phyloP scores from a whole-genome alignment of 148 eudicot genomes.

The Salicornia ramosissima region DNA sequence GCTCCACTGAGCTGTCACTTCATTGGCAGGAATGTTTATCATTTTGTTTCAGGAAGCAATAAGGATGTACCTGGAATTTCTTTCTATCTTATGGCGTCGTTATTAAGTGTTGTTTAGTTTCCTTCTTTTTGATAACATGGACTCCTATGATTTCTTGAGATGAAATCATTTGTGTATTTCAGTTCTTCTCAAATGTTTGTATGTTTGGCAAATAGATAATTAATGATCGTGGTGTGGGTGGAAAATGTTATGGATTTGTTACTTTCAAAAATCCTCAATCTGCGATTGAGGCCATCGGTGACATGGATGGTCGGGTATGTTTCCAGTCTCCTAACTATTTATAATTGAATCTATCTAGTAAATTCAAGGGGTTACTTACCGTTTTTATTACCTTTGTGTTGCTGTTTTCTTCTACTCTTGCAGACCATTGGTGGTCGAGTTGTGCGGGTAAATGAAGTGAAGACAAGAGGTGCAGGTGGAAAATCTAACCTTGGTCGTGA shows the following conservation, averaged over 20 bases:
- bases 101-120: no score
- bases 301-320: constrained; percentile 73
- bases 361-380: neutral
- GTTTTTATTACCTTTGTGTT: neutral
- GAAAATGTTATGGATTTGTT: constrained; percentile 89
- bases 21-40: no score
- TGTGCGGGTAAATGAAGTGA: constrained; percentile 84
- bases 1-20: no score
- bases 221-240: constrained; percentile 68
- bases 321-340: neutral
- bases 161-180: neutral
- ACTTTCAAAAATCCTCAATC: constrained; percentile 83
- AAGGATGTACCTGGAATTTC: neutral
- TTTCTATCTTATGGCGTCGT: no score
- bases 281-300: constrained; percentile 70
- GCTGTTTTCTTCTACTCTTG: constrained; percentile 9
- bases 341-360: neutral
- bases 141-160: no score
- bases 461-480: constrained; percentile 45
- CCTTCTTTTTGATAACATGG: no score
- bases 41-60: no score
- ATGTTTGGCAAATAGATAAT: constrained; percentile 45
- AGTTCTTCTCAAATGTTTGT: neutral
- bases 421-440: constrained; percentile 78
- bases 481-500: constrained; percentile 52